Evolutionary conservation across 108 stramenopile genomes (phyloP).

Genomic region (Epipyxis sp.): DNA sequence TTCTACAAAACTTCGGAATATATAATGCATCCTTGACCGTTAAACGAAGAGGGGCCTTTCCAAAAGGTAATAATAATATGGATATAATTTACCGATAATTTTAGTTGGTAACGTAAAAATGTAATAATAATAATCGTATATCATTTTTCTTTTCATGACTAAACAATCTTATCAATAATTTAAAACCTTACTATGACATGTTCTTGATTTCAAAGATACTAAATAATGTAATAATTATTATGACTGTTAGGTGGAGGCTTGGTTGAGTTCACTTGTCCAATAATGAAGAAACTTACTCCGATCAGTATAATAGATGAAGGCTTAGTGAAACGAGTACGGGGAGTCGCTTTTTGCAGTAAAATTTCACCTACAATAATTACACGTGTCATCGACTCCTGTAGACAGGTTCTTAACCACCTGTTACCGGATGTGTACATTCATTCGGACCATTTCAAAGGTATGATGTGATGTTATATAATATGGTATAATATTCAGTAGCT

Average conservation of each 20-base stretch:
- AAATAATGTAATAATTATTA: no score
- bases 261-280: slow-evolving; percentile 78
- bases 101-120: no score
- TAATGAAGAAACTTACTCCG: slow-evolving; percentile 69
- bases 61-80: no score
- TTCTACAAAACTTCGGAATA: slow-evolving; percentile 79
- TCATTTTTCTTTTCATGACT: no score
- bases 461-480: slow-evolving; percentile 36
- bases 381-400: slow-evolving; percentile 84
- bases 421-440: slow-evolving; percentile 93
- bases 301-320: slow-evolving; percentile 82
- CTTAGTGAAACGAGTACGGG: slow-evolving; percentile 90
- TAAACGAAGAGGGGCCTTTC: slow-evolving; percentile 62
- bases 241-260: slow-evolving; percentile 79
- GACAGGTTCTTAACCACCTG: slow-evolving; percentile 77
- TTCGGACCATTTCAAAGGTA: slow-evolving; percentile 71
- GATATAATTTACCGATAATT: no score
- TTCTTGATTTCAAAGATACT: no score
- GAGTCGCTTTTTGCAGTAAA: slow-evolving; percentile 76
- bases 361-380: slow-evolving; percentile 86
- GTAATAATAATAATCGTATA: no score
- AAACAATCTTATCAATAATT: no score
- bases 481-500: slow-evolving; percentile 4
- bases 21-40: slow-evolving; percentile 60
- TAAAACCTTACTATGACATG: no score